Conservation (phyloP, 2,329 filamentous ascomycete species). For the Hymenoscyphus scutula region DNA sequence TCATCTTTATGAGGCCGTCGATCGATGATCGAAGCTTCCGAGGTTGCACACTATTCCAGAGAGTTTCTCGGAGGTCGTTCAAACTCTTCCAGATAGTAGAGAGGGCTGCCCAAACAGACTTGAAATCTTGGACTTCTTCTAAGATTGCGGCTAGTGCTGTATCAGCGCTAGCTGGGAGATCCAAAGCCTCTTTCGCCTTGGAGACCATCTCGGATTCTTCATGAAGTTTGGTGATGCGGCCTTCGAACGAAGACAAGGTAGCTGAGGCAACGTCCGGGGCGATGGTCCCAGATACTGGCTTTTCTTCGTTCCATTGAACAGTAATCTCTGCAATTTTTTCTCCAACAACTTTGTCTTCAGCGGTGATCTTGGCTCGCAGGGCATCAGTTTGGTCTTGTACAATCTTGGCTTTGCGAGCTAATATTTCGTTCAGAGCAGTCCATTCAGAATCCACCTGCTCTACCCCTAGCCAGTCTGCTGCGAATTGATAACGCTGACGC, state of each 20-base stretch:
- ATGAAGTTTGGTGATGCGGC: conserved; percentile 78
- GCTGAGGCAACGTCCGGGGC: conserved; percentile 84
- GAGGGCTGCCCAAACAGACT: conserved; percentile 94
- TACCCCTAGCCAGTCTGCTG: conserved; percentile 89
- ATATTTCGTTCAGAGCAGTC: conserved; percentile 87
- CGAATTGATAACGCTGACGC: conserved; percentile 90
- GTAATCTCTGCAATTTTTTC: conserved; percentile 86
- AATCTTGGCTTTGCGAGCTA: conserved; percentile 89
- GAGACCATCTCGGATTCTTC: conserved; percentile 90
- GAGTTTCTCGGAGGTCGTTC: conserved; percentile 85
- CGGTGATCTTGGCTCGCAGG: conserved; percentile 87
- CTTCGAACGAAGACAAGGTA: conserved; percentile 79
- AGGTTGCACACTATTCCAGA: conserved; percentile 95
- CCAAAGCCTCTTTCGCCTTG: conserved; percentile 94
- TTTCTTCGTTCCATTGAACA: conserved; percentile 89
- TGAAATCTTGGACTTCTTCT: conserved; percentile 97
- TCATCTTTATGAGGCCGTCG: conserved; percentile 93
- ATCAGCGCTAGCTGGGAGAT: conserved; percentile 77
- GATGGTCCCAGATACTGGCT: conserved; percentile 92
- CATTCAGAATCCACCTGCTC: conserved; percentile 97
- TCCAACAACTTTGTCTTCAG: conserved; percentile 87
- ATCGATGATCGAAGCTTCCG: conserved; percentile 87
- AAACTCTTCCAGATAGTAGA: conserved; percentile 96
- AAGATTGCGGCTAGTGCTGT: conserved; percentile 81
- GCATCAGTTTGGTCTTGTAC: conserved; percentile 96